Conservation (phyloP, 345 rosid species). For the Barbarea vulgaris region DNA sequence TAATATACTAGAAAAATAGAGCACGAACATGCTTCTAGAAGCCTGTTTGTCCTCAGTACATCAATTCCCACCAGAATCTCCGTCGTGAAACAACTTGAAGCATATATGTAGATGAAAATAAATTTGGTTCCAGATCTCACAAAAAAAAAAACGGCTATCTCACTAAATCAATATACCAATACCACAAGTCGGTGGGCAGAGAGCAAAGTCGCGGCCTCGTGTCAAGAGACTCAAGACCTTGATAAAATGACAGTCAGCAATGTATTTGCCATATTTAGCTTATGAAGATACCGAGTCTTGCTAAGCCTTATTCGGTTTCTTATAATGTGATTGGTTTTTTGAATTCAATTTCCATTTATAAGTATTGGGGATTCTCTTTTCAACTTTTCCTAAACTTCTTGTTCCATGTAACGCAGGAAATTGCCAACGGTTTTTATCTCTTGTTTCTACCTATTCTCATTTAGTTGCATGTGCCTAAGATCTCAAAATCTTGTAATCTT, state of each 20-base stretch:
- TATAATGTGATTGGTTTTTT: not conserved
- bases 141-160: constrained; percentile 75
- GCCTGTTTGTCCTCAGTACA: too few relatives aligned
- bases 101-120: too few relatives aligned
- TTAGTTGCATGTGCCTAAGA: constrained; percentile 75
- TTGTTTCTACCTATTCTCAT: constrained; percentile 72
- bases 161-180: constrained; percentile 67
- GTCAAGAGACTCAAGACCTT: constrained; percentile 75
- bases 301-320: not conserved
- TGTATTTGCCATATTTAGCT: constrained; percentile 88
- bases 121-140: too few relatives aligned
- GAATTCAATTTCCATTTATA: not conserved
- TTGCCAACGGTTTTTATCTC: constrained; percentile 74
- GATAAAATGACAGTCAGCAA: constrained; percentile 84
- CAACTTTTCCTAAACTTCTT: not conserved
- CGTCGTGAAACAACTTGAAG: too few relatives aligned
- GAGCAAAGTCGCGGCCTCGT: constrained; percentile 38
- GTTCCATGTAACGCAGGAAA: constrained; percentile 85
- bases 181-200: constrained; percentile 51
- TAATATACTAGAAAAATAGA: too few relatives aligned
- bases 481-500: not conserved
- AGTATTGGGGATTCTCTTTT: not conserved
- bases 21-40: too few relatives aligned
- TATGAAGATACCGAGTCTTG: constrained; percentile 99
- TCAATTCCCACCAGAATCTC: too few relatives aligned